A percentile compares a stretch with the other conserved stretches of the same genome.
Evolutionary conservation across 2,329 filamentous ascomycete species (phyloP).

Genomic region (Dactylonectria macrodidyma): DNA sequence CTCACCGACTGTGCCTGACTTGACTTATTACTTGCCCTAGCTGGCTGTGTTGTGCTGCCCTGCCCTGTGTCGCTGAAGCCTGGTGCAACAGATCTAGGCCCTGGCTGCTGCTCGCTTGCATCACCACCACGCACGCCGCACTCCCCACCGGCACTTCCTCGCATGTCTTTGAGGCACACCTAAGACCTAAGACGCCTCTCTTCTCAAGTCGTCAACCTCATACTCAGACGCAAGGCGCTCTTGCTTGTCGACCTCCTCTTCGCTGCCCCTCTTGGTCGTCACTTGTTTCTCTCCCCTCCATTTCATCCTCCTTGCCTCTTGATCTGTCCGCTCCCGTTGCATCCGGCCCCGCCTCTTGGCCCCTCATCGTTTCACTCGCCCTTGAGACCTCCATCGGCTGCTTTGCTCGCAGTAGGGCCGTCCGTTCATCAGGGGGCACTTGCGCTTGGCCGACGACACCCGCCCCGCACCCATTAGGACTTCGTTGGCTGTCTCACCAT

Average conservation of each 20-base stretch:
- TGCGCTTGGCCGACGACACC: conserved; percentile 43
- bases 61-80: conserved; percentile 35
- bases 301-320: conserved; percentile 22
- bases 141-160: conserved; percentile 48
- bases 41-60: conserved; percentile 24
- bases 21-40: conserved; percentile 11
- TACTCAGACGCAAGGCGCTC: conserved; percentile 37
- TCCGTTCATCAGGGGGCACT: conserved; percentile 30
- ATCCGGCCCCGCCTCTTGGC: conserved; percentile 38
- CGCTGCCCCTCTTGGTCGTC: conserved; percentile 23
- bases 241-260: conserved; percentile 30
- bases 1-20: conserved; percentile 2
- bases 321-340: conserved; percentile 38
- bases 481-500: conserved; percentile 44
- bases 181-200: conserved; percentile 46
- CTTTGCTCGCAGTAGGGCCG: conserved; percentile 26
- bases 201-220: conserved; percentile 38
- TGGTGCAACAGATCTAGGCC: conserved; percentile 49
- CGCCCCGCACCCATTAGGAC: conserved; percentile 38
- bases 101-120: conserved; percentile 49
- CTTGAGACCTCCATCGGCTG: conserved; percentile 40
- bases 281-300: conserved; percentile 18
- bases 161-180: conserved; percentile 41
- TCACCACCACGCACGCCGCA: conserved; percentile 49
- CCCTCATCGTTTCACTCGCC: conserved; percentile 24